Percentiles rank a stretch among this genome's conserved stretches.
Conservation (phyloP, 306 rosid species). For the Morella rubra region DNA sequence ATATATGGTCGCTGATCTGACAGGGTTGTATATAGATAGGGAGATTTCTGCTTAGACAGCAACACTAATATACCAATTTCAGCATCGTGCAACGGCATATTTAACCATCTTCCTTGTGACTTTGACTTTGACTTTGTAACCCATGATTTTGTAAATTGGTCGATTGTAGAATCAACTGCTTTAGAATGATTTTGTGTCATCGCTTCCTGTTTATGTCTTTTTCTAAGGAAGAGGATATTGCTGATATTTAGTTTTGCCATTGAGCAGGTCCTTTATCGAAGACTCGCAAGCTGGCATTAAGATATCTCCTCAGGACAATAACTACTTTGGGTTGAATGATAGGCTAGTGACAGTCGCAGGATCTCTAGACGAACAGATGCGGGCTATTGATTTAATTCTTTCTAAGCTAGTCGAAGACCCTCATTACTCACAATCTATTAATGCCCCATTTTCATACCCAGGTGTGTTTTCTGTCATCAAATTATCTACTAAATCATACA, state of each 20-base stretch:
- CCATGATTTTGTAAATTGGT: not conserved
- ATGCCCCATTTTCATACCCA: conserved; percentile 88
- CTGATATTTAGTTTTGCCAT: conserved; percentile 34
- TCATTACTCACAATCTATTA: conserved; percentile 87
- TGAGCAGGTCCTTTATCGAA: conserved; percentile 90
- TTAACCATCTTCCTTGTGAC: not conserved
- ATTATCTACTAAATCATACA: conserved; percentile 1
- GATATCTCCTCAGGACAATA: conserved; percentile 98
- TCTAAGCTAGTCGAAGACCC: conserved; percentile 93
- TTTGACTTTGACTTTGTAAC: not conserved
- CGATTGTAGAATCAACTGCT: not conserved
- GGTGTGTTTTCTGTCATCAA: conserved; percentile 51
- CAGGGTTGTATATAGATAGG: not conserved
- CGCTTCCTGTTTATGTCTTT: conserved; percentile 23
- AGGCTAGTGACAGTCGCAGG: conserved; percentile 93
- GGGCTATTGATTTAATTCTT: conserved; percentile 80
- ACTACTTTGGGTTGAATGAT: conserved; percentile 84
- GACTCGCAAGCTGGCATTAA: conserved; percentile 97
- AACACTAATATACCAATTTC: not conserved
- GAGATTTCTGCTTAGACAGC: not conserved
- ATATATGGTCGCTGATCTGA: not conserved
- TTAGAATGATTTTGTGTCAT: conserved; percentile 11
- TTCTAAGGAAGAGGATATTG: conserved; percentile 13
- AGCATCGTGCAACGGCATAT: not conserved
- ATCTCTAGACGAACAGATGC: conserved; percentile 91